Conservation (phyloP, 352 stramenopile species). For the Pelagophyceae sp. region DNA sequence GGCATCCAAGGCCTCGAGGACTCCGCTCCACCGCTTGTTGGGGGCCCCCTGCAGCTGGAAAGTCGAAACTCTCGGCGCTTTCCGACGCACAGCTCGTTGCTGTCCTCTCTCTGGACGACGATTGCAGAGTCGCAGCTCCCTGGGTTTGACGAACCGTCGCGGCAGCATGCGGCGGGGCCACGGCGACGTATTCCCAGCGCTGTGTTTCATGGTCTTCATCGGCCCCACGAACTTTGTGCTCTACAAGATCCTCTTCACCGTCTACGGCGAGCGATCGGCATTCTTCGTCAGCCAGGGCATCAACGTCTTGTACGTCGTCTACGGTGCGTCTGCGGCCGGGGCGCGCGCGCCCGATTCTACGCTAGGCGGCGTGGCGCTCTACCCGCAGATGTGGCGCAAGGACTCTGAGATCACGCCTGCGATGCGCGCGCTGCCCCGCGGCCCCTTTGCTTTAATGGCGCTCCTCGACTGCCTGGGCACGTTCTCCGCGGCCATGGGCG, state of each 20-base stretch:
- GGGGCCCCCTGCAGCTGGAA: too few species aligned
- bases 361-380: constrained; percentile 24
- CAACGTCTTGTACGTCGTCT: constrained; percentile 31
- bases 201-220: constrained; percentile 14
- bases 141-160: too few species aligned
- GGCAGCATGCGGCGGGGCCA: too few species aligned
- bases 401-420: constrained; percentile 20
- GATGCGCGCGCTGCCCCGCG: constrained; percentile 12
- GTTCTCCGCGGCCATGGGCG: constrained; percentile 31
- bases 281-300: constrained; percentile 31
- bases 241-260: constrained; percentile 28
- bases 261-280: constrained; percentile 24
- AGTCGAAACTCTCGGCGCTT: too few species aligned
- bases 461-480: constrained; percentile 29
- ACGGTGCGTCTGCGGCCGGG: too few species aligned
- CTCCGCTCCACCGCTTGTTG: too few species aligned
- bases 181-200: too few species aligned
- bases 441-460: constrained; percentile 26
- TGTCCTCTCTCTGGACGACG: too few species aligned
- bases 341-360: too few species aligned
- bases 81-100: too few species aligned
- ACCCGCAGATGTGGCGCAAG: not conserved
- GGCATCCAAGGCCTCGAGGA: too few species aligned
- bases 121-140: too few species aligned
- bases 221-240: constrained; percentile 23